Evolutionary conservation across 352 stramenopile genomes (phyloP), one percentile per base, ranked within the genome.

Genomic region (Phytophthora crassamura): DNA sequence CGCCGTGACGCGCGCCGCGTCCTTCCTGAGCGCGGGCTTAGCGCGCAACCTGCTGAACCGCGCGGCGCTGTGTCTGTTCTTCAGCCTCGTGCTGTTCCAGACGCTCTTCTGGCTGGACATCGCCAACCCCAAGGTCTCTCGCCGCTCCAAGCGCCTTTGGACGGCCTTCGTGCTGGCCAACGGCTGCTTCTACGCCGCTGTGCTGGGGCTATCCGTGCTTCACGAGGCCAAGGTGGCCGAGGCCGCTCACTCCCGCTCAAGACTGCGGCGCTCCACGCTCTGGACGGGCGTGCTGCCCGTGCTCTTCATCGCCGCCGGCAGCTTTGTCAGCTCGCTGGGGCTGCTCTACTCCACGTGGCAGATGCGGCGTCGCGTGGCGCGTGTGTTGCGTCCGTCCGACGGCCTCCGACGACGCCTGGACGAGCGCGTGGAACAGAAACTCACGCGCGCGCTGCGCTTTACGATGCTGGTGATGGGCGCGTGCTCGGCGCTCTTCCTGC

Each of bases 91-190:
- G 61, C 77, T 93, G 33, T 93, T 94, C 73, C 85, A 95, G 51
- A 88, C 91, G 58, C 73, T 95, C 34, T 89, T 93, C 41, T 95
- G 87, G 87, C 74, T 95, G 57, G 87, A 95, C 70, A 93, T 95
- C 51, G 84, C 84, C 48, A 95, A 95, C 64, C 82, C 87, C 8
- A 90, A 90, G 64, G 58, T 89, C 35, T 94, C 85, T 35, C 66
- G 65, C 6, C 80, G 87, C 46, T 95, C 87, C 9, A 76, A 75
- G 16, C 83, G 85, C 35, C 89, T 95, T 58, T 95, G 87, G 87
- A 65, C 85, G 39, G 71, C 81, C 9, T 95, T 93, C 41, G 36
- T 89, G 9, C 34, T 88, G 35, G 74, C 83, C 25, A 95, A 95
- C 57, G 75, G 75, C 7, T 53, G 88, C 20, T 92, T 95, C 53